A percentile compares a stretch with the other conserved stretches of the same genome.
Evolutionary conservation across 345 rosid species (phyloP).

Genomic region (Durio zibethinus): DNA sequence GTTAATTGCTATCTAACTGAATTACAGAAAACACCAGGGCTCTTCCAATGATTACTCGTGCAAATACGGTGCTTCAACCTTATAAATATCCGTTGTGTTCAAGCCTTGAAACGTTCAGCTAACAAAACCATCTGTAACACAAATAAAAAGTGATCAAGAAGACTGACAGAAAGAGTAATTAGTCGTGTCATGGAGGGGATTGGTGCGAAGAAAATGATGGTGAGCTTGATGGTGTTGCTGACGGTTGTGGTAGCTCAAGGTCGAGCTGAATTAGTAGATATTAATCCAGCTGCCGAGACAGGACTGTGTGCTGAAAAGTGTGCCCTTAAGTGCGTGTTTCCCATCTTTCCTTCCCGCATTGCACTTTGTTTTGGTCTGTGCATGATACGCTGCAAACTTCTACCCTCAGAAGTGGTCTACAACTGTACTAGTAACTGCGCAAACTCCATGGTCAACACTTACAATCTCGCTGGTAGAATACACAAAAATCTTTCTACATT

Average conservation of each 20-base stretch:
- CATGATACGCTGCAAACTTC: neutral
- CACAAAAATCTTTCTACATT: neutral
- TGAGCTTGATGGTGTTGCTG: neutral
- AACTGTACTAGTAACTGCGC: neutral
- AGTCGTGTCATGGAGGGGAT: neutral
- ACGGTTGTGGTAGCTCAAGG: neutral
- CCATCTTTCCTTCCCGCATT: neutral
- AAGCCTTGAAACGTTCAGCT: neutral
- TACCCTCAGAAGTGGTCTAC: neutral
- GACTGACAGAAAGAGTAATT: too few species aligned
- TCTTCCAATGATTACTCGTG: too few species aligned
- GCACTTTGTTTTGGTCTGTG: neutral
- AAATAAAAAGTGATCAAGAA: neutral
- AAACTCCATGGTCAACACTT: neutral
- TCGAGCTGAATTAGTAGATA: neutral
- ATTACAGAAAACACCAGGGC: too few species aligned
- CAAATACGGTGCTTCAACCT: neutral
- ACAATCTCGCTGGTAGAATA: neutral
- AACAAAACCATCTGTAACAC: neutral
- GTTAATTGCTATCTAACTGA: too few species aligned
- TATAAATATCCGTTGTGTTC: neutral
- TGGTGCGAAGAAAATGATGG: neutral
- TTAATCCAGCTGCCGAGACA: neutral
- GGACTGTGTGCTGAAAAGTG: neutral
- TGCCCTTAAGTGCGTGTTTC: neutral